These are phyloP conservation scores for Tephrocybe sp. DNA, from an alignment of 768 basidiomycete genomes.

Conservation along the genomic window DNA sequence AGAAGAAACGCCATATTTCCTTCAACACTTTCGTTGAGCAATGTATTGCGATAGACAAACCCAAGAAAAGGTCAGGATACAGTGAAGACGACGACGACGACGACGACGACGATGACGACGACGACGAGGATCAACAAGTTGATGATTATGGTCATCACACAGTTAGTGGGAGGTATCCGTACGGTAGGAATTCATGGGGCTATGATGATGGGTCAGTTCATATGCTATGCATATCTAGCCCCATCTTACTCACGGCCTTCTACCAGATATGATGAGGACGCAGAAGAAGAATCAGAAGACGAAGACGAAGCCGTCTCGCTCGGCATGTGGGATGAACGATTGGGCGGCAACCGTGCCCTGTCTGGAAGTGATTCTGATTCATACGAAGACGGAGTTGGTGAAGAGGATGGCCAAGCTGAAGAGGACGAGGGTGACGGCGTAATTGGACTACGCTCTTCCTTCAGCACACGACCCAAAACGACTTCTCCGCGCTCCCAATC, in stretches of 20 bases:
- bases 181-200: conserved; percentile 33
- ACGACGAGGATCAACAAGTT: conserved; percentile 9
- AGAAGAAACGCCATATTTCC: conserved; percentile 86
- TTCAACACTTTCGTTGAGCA: conserved; percentile 99
- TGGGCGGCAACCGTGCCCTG: conserved; percentile 22
- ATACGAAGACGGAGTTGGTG: conserved; percentile 27
- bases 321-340: conserved; percentile 23
- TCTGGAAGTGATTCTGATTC: conserved; percentile 43
- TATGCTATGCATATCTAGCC: conserved; percentile 2
- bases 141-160: conserved; percentile 4
- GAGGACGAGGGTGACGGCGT: conserved; percentile 45
- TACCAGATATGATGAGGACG: conserved; percentile 67
- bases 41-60: conserved; percentile 87
- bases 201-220: conserved; percentile 64
- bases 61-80: conserved; percentile 37
- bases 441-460: conserved; percentile 59
- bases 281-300: conserved; percentile 54
- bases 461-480: conserved; percentile 14
- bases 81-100: conserved; percentile 22
- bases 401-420: conserved; percentile 28
- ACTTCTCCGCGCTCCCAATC: conserved; percentile 40
- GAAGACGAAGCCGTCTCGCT: conserved; percentile 30
- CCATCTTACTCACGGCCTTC: conserved; percentile 3
- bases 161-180: conserved; percentile 15
- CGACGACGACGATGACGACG: conserved; percentile 21